Conservation (phyloP, 768 basidiomycete species). For the Tulasnella sp. region DNA sequence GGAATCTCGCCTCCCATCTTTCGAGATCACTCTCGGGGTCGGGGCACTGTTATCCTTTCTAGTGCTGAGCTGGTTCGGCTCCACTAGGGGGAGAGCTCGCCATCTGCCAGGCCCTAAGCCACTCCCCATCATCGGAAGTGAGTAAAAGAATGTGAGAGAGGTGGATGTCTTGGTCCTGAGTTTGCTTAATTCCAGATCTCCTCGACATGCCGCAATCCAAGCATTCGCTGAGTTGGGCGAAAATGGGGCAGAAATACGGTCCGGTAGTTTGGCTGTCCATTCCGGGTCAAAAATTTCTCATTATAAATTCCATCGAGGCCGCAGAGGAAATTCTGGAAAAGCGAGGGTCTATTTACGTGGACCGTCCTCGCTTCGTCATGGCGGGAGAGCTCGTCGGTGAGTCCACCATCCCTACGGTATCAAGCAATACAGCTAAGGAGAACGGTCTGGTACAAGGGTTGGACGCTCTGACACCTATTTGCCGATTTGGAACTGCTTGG, state of each 20-base stretch:
- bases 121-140: background rate
- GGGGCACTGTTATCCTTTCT: background rate
- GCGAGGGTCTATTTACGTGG: slow-evolving; percentile 14
- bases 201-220: slow-evolving; percentile 18
- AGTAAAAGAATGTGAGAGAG: background rate
- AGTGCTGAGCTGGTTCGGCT: background rate
- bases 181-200: background rate
- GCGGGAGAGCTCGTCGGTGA: background rate
- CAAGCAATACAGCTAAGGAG: background rate
- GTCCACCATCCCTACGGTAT: background rate
- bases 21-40: background rate
- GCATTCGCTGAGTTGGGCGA: background rate
- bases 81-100: background rate
- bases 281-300: slow-evolving; percentile 6
- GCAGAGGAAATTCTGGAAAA: slow-evolving; percentile 16
- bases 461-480: background rate
- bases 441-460: background rate
- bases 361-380: slow-evolving; percentile 3
- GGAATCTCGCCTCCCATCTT: no score
- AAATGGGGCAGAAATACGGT: slow-evolving; percentile 3
- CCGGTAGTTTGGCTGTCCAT: slow-evolving; percentile 5
- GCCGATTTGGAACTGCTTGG: background rate
- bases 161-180: background rate
- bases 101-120: background rate
- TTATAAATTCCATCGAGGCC: slow-evolving; percentile 7